These are phyloP conservation scores for Camelina laxa DNA, from an alignment of 345 rosid species.

Conservation along the genomic window DNA sequence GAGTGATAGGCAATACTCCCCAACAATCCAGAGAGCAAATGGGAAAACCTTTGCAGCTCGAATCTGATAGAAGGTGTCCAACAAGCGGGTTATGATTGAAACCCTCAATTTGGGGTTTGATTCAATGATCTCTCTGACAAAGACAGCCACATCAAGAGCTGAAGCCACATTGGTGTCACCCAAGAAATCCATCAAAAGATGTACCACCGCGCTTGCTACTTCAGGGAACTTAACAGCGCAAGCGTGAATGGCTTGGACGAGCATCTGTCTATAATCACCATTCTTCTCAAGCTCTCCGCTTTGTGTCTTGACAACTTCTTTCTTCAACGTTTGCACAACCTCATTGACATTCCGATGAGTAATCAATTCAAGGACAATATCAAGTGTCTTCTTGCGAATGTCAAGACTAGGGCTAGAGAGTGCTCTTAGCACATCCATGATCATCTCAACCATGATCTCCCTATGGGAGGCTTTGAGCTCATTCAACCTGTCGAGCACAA, in stretches of 20 bases:
- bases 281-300: constrained; percentile 85
- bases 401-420: constrained; percentile 83
- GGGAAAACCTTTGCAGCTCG: constrained; percentile 83
- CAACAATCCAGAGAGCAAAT: constrained; percentile 88
- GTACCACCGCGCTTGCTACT: constrained; percentile 88
- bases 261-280: constrained; percentile 89
- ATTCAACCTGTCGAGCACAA: constrained; percentile 77
- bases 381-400: constrained; percentile 79
- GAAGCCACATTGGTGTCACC: constrained; percentile 86
- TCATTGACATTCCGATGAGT: constrained; percentile 74
- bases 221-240: constrained; percentile 91
- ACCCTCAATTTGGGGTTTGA: constrained; percentile 77
- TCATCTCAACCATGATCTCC: constrained; percentile 80
- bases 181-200: constrained; percentile 87
- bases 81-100: constrained; percentile 74
- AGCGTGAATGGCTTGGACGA: constrained; percentile 83
- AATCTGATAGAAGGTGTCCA: constrained; percentile 86
- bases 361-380: constrained; percentile 78
- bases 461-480: constrained; percentile 72
- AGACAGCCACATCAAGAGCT: constrained; percentile 75
- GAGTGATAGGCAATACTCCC: constrained; percentile 80
- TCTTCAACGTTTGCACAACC: constrained; percentile 73
- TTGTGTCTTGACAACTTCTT: constrained; percentile 89
- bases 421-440: constrained; percentile 88
- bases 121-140: constrained; percentile 85